Base-by-base conservation (phyloP, 441 rosid genomes). In the Adansonia grandidieri region DNA sequence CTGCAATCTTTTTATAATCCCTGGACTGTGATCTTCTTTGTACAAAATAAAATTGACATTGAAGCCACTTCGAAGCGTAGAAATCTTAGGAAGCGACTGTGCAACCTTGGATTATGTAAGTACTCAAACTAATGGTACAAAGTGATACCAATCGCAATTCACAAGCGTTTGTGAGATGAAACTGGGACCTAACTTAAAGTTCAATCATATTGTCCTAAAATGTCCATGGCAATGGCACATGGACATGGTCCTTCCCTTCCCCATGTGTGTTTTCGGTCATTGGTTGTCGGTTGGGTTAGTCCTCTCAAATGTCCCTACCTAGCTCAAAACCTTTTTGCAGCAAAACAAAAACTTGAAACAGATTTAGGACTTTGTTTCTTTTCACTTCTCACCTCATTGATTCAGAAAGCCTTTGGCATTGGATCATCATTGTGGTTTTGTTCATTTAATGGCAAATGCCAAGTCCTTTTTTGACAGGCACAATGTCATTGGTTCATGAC, bases 241-340 rank as follows among this genome's bases (percentile, higher is more conserved):
- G 37, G 37, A 32, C 37, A 32, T 32, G 37, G 37, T 32, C 37
- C 37, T 32, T 65, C 85, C 20, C 78, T 76, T 80, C 37, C 37
- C 37, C 37, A 32, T 32, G 37, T 32, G 37, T 32, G 37, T 32
- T 32, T 32, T 32, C 37, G 37, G 37, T 32, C 37, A 77, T 6
- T 65, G 60, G 78, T 77, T 73, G 82, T 78, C 80, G 79, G 79
- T 32, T 32, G 37, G 37, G 37, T 32, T 32, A 22, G 61, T 74
- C 19, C 73, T 78, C 84, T 78, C 84, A 20, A 56, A 44, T 75
- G 81, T 45, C 48, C 64, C 68, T 81, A 42, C 67, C 15, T 22
- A 22, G 40, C 53, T 80, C 79, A 69, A 28, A 76, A 78, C 57
- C 80, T 53, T 19, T 45, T 28, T 72, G 20, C 74, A 78, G 75